A percentile compares a stretch with the other conserved stretches of the same genome.
Evolutionary conservation across 2,329 filamentous ascomycete species (phyloP).

Genomic region (Exserohilum rostratum): DNA sequence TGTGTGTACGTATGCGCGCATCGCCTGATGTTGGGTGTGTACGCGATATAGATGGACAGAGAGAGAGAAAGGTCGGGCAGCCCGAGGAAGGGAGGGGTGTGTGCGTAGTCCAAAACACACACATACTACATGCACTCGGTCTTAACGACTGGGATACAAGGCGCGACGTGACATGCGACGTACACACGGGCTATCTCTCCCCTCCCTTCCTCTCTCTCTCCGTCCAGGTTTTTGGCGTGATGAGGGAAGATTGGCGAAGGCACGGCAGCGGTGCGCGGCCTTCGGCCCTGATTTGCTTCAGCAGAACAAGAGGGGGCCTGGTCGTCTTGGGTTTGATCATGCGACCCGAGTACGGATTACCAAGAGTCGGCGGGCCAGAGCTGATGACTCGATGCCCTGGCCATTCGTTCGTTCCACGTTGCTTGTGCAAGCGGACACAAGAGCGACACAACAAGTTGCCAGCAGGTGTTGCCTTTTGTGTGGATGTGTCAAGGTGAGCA

Average conservation of each 20-base stretch:
- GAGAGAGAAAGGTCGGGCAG: no score
- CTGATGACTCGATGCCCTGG: slow-evolving; percentile 21
- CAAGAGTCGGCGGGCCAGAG: slow-evolving; percentile 1
- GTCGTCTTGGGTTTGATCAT: no score
- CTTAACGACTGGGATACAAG: no score
- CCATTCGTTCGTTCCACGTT: slow-evolving; percentile 40
- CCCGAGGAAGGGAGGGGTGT: no score
- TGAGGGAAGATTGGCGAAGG: neutral
- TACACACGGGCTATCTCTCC: slow-evolving; percentile 8
- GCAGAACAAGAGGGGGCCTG: no score
- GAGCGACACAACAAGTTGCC: slow-evolving; percentile 8
- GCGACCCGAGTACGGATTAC: slow-evolving; percentile 8
- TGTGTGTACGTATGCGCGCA: no score
- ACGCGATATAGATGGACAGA: no score
- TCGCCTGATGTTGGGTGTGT: no score
- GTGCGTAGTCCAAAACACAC: no score
- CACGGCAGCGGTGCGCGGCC: slow-evolving; percentile 1
- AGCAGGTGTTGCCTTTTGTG: neutral
- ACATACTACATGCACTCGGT: no score
- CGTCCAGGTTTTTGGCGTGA: no score
- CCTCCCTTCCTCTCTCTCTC: no score
- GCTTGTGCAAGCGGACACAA: slow-evolving; percentile 17
- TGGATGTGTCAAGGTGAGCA: neutral
- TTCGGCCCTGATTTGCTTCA: slow-evolving; percentile 1
- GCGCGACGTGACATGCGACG: neutral